These are phyloP conservation scores for Beverwykella pulmonaria DNA, from an alignment of 495 filamentous ascomycete species.

Conservation along the genomic window DNA sequence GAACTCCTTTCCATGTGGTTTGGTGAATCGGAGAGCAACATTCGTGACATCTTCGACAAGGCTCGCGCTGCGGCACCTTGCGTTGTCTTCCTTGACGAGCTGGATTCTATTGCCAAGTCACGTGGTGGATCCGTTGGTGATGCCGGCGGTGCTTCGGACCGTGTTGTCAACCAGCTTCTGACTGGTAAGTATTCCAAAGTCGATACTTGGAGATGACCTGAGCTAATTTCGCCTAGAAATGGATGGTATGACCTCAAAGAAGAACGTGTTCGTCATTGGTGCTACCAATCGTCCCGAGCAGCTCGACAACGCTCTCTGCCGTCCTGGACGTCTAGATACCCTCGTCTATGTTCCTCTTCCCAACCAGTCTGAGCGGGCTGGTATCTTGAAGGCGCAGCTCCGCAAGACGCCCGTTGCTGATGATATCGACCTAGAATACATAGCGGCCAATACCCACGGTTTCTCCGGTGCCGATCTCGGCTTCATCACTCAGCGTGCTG, in stretches of 20 bases:
- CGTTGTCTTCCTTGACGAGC: constrained; percentile 97
- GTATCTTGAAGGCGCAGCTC: constrained; percentile 93
- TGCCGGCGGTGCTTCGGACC: constrained; percentile 96
- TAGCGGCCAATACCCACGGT: constrained; percentile 95
- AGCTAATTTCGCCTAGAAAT: constrained; percentile 66
- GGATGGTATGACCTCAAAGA: constrained; percentile 99
- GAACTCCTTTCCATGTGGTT: constrained; percentile 99
- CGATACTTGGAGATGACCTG: neutral
- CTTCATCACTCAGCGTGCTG: constrained; percentile 96
- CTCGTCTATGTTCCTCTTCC: constrained; percentile 97
- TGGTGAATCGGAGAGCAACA: constrained; percentile 99
- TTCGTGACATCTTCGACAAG: constrained; percentile 99
- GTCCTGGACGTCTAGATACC: constrained; percentile 97
- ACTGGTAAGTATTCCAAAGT: constrained; percentile 68
- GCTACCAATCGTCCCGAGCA: constrained; percentile 98
- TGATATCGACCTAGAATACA: constrained; percentile 87
- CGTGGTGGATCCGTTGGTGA: constrained; percentile 97
- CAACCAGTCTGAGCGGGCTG: constrained; percentile 80
- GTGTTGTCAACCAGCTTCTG: constrained; percentile 98
- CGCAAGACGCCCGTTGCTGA: constrained; percentile 92
- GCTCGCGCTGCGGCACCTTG: constrained; percentile 97
- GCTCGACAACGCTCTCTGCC: constrained; percentile 94
- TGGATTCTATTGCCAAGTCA: constrained; percentile 99
- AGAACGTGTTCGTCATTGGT: constrained; percentile 99
- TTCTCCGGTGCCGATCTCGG: constrained; percentile 99